Conservation (phyloP, 495 filamentous ascomycete genomes). For the Podospora pseudopauciseta region DNA sequence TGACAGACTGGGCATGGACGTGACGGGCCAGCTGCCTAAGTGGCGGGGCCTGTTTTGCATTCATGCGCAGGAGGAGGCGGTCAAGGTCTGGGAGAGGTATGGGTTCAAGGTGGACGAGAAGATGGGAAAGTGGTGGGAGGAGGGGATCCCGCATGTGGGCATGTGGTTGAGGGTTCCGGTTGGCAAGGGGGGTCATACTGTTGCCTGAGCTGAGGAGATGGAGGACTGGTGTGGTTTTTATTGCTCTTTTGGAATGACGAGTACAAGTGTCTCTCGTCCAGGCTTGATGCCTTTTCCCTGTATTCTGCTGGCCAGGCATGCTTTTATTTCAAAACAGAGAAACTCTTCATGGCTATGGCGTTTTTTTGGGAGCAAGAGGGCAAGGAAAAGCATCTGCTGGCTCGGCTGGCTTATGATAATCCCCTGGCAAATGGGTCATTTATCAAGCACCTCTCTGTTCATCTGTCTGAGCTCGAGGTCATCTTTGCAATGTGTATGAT, state of each 20-base stretch:
- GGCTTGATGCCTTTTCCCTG: not conserved
- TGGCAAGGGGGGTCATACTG: not conserved
- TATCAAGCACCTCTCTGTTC: not conserved
- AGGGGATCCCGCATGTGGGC: constrained; percentile 79
- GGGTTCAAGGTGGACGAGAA: constrained; percentile 68
- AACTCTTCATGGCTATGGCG: not conserved
- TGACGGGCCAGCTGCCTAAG: constrained; percentile 34
- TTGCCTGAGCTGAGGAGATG: not conserved
- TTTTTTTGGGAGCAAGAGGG: not conserved
- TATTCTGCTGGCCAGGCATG: not conserved
- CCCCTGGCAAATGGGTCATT: not conserved
- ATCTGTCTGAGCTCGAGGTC: not conserved
- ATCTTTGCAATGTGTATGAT: not conserved
- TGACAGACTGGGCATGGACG: constrained; percentile 30
- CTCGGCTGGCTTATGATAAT: not conserved
- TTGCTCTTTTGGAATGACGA: too few relatives aligned
- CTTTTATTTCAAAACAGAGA: not conserved
- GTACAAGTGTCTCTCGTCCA: too few relatives aligned
- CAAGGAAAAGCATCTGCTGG: not conserved
- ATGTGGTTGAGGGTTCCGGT: constrained; percentile 52
- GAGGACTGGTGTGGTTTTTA: too few relatives aligned
- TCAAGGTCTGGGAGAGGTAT: constrained; percentile 56
- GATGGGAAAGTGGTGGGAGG: constrained; percentile 77
- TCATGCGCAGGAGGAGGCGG: constrained; percentile 67
- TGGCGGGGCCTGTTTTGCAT: constrained; percentile 71